Conservation (phyloP, 768 basidiomycete species). For the Clathrus columnatus region DNA sequence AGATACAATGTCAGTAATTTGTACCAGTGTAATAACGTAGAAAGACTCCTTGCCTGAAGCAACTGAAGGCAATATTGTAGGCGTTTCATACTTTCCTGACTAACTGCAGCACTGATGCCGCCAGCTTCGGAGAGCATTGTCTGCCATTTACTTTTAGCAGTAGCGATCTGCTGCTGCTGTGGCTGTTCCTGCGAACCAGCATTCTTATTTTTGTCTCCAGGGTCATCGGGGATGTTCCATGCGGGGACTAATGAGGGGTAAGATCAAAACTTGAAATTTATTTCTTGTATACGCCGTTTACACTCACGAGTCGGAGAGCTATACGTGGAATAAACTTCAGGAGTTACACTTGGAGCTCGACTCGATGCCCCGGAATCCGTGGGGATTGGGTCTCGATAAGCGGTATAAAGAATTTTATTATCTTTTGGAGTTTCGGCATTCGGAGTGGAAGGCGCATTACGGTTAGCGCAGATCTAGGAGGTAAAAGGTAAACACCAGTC, state of each 20-base stretch:
- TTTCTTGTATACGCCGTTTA: not conserved
- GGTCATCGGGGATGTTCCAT: not conserved
- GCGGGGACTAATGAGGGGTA: not conserved
- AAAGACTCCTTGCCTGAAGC: constrained; percentile 56
- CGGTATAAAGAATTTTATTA: not conserved
- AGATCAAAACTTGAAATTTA: not conserved
- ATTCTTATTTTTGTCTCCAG: not conserved
- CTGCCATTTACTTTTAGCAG: constrained; percentile 78
- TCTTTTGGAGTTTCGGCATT: not conserved
- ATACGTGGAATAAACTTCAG: constrained; percentile 1
- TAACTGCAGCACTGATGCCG: constrained; percentile 78
- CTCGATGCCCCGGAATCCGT: not conserved
- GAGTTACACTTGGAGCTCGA: constrained; percentile 5
- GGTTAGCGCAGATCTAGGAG: not conserved
- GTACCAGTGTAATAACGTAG: not conserved
- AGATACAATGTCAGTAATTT: not conserved
- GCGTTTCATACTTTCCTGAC: constrained; percentile 84
- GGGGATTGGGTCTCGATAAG: constrained; percentile 3
- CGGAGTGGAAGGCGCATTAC: not conserved
- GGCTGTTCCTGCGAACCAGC: not conserved
- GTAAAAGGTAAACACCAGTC: not conserved
- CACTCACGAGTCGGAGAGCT: constrained; percentile 1
- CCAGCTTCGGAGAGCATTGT: constrained; percentile 79
- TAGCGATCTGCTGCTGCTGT: constrained; percentile 36
- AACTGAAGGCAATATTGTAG: constrained; percentile 82